Conservation (phyloP, 23 red algal genomes). For the Gracilaria vermiculophylla region DNA sequence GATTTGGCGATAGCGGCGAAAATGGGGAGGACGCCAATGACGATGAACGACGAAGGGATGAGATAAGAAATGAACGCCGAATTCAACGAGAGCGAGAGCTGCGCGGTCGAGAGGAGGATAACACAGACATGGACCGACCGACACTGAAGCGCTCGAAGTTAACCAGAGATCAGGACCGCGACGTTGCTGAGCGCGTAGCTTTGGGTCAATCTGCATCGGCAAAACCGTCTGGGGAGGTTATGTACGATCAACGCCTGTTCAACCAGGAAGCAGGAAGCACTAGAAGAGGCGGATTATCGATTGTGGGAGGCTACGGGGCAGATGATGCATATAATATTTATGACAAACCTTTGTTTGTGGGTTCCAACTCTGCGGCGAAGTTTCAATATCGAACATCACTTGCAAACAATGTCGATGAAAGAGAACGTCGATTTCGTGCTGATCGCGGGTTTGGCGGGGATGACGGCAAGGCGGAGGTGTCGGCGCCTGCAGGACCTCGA, state of each 20-base stretch:
- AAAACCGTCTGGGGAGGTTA: conserved; percentile 50
- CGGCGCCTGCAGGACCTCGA: not conserved
- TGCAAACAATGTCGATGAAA: conserved; percentile 16
- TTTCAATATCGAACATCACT: conserved; percentile 20
- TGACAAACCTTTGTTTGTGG: conserved; percentile 76
- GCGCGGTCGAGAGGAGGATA: conserved; percentile 21
- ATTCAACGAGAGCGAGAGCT: conserved; percentile 57
- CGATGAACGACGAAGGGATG: conserved; percentile 32
- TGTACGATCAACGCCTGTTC: conserved; percentile 89
- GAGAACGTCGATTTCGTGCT: conserved; percentile 13
- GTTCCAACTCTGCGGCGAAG: conserved; percentile 33
- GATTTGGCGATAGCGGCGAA: conserved; percentile 32
- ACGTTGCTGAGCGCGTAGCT: conserved; percentile 71
- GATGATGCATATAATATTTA: conserved; percentile 88
- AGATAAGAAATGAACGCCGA: conserved; percentile 59
- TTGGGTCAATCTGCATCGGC: conserved; percentile 45
- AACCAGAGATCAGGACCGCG: conserved; percentile 67
- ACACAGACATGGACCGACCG: conserved; percentile 33
- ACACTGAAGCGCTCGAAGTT: conserved; percentile 59
- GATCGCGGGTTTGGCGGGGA: conserved; percentile 6
- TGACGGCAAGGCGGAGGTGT: not conserved
- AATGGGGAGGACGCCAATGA: not conserved
- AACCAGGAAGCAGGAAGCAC: conserved; percentile 36
- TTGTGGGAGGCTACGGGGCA: conserved; percentile 75
- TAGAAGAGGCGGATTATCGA: not conserved